Base-by-base conservation (phyloP, 306 rosid species). In the Casuarina glauca region DNA sequence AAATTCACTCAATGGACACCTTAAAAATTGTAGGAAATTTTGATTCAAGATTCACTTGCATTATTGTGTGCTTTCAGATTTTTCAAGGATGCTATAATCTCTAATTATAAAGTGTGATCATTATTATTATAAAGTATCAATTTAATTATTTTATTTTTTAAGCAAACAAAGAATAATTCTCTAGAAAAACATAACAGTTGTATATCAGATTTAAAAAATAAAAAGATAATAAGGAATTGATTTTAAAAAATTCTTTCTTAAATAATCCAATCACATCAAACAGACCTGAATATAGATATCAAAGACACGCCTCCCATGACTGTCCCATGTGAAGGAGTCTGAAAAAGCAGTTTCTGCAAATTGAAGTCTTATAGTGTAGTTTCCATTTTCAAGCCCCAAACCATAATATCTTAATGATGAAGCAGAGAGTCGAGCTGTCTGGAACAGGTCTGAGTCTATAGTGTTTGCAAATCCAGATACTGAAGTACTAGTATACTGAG, bases 281-380 rank as follows among this genome's bases (percentile, higher is more conserved):
- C 50, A 41, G 58, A 90, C 94, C 90, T 90, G 90, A 60, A 90
- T 81, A 72, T 87, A 89, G 81, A 89, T 80, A 58, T 87, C 84
- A 74, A 89, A 89, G n/a, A 87, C 76, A 58, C 91, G 90, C 52
- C 88, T 82, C 52, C 91, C 94, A 10, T 82, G 80, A 74, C 90
- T 87, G 5, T 43, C 0, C 83, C 79, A 87, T 4, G 78, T 77
- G 17, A 55, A 3, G 16, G 83, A 54, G 78, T 76, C 71, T 0
- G 12, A 62, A 78, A 76, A 85, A 82, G 78, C 84, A 52, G 70
- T 84, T 72, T 89, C 91, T 50, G 87, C 90, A 82, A 89, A 89
- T 49, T 84, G 91, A 66, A 89, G 84, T 3, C 81, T 83, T 2
- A 89, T 80, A 0, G 81, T 85, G 76, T 89, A 89, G 63, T 46